A percentile compares a stretch with the other conserved stretches of the same genome.
Conservation (phyloP, 2,329 filamentous ascomycete species). For the Verticillium longisporum region DNA sequence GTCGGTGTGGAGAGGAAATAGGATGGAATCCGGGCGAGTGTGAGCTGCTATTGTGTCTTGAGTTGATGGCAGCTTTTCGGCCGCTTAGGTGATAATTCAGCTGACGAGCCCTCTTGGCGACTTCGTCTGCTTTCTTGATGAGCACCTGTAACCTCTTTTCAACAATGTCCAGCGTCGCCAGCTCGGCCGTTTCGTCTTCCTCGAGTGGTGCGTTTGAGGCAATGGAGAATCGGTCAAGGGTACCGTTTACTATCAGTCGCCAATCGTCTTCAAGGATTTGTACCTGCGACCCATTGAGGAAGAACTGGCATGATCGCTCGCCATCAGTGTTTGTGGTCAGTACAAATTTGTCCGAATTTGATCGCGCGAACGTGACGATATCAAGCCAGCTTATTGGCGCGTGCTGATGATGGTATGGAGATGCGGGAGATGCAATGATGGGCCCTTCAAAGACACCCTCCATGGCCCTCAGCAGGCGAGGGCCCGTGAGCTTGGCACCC, state of each 20-base stretch:
- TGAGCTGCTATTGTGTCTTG: constrained; percentile 42
- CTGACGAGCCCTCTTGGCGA: constrained; percentile 55
- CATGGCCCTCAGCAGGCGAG: constrained; percentile 78
- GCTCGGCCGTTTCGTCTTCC: constrained; percentile 80
- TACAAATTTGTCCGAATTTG: constrained; percentile 71
- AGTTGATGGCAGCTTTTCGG: constrained; percentile 65
- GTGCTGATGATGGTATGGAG: constrained; percentile 49
- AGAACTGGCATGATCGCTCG: constrained; percentile 70
- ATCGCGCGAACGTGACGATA: constrained; percentile 76
- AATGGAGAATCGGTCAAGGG: constrained; percentile 64
- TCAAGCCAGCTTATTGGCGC: constrained; percentile 69
- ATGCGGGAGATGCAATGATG: constrained; percentile 46
- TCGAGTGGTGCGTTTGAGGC: constrained; percentile 75
- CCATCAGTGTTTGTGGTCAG: constrained; percentile 64
- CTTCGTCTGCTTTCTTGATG: constrained; percentile 75
- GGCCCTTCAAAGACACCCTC: constrained; percentile 80
- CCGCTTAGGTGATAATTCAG: constrained; percentile 75
- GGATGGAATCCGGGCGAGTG: constrained; percentile 28
- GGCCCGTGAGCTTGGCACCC: constrained; percentile 74
- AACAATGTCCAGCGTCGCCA: constrained; percentile 76
- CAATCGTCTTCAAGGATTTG: constrained; percentile 88
- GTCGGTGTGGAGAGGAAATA: constrained; percentile 19
- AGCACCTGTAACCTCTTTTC: constrained; percentile 71
- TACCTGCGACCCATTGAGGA: constrained; percentile 71
- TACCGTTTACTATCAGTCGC: constrained; percentile 74